Conservation (phyloP, 306 rosid genomes). For the Acmispon strigosus region DNA sequence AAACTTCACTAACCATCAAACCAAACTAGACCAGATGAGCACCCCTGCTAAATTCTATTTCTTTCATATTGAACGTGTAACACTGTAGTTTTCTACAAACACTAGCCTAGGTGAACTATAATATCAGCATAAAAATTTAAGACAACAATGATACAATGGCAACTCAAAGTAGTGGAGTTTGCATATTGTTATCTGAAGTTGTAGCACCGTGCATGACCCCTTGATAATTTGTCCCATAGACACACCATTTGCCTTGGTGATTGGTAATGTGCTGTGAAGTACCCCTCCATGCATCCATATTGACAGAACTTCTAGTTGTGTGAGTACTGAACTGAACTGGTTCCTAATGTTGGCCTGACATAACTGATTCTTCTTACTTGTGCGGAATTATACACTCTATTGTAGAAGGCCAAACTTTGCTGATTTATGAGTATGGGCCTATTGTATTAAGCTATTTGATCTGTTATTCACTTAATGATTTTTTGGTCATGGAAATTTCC, state of each 20-base stretch:
- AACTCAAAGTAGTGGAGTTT: background rate
- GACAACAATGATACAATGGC: conserved; percentile 1
- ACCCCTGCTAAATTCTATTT: conserved; percentile 12
- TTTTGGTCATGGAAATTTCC: too few species aligned
- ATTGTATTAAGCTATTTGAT: too few species aligned
- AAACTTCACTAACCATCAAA: background rate
- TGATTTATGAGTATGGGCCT: too few species aligned
- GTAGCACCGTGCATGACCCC: conserved; percentile 81
- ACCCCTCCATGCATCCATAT: conserved; percentile 85
- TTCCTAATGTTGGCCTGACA: too few species aligned
- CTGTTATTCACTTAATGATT: too few species aligned
- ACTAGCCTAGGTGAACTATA: conserved; percentile 16
- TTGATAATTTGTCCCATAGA: conserved; percentile 79
- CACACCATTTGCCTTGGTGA: conserved; percentile 97
- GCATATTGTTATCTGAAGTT: conserved; percentile 60
- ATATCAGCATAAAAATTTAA: background rate
- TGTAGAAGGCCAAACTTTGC: too few species aligned
- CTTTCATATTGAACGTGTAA: conserved; percentile 8
- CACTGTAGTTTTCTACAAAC: background rate
- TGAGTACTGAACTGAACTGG: conserved; percentile 88
- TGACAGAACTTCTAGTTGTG: conserved; percentile 99
- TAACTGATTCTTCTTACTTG: too few species aligned
- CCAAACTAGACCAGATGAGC: background rate
- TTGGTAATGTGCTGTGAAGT: conserved; percentile 95
- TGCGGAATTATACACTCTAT: too few species aligned